These are phyloP conservation scores for Rhodotorula mucilaginosa DNA, from an alignment of 1,284 basidiomycete species.

Conservation along the genomic window DNA sequence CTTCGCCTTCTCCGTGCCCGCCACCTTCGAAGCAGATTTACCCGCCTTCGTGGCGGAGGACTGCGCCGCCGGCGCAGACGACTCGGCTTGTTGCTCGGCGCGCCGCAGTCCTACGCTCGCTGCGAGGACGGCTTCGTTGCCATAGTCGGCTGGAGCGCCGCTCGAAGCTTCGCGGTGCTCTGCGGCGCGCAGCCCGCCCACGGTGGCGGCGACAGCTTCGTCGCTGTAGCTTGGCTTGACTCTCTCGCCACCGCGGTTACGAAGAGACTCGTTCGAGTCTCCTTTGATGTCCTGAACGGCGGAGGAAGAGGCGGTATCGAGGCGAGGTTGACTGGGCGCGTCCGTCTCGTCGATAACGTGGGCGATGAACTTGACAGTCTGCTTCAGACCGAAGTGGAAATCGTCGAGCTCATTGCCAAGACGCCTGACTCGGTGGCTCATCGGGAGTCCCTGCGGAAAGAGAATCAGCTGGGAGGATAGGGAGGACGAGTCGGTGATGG, in stretches of 20 bases:
- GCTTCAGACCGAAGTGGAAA: conserved; percentile 13
- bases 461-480: neutral
- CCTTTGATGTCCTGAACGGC: no score
- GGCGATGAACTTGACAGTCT: conserved; percentile 6
- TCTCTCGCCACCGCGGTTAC: no score
- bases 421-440: conserved; percentile 10
- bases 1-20: no score
- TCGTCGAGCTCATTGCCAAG: conserved; percentile 15
- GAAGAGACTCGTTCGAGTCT: no score
- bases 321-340: neutral
- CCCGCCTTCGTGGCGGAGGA: no score
- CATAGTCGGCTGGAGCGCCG: neutral
- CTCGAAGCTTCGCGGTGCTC: neutral
- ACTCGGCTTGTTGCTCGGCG: neutral
- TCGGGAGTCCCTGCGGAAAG: conserved; percentile 9
- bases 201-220: neutral
- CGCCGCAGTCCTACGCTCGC: neutral
- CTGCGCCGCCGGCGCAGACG: no score
- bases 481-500: neutral
- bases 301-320: neutral
- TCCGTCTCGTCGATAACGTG: neutral
- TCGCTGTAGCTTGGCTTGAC: no score
- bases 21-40: no score
- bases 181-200: neutral
- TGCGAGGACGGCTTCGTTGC: neutral